These are phyloP conservation scores for Ceratocystiopsis brevicomis DNA, from an alignment of 2,329 filamentous ascomycete genomes.

Conservation along the genomic window DNA sequence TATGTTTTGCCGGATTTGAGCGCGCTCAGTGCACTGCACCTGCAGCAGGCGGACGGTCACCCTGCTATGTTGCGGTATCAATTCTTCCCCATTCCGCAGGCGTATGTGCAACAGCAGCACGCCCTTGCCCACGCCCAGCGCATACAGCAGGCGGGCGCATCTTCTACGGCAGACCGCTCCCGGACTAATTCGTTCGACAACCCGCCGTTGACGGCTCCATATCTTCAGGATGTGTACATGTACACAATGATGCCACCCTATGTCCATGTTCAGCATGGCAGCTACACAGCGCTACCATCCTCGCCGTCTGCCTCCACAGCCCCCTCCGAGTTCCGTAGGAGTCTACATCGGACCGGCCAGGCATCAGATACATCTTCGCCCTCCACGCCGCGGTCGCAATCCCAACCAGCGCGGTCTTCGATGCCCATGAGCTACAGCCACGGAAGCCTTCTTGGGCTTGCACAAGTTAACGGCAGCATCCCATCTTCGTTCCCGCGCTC, in stretches of 20 bases:
- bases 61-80: conserved; percentile 19
- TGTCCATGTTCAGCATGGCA: conserved; percentile 18
- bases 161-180: conserved; percentile 27
- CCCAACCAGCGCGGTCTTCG: conserved; percentile 37
- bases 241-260: conserved; percentile 27
- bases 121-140: conserved; percentile 24
- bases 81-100: conserved; percentile 27
- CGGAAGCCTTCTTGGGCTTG: conserved; percentile 2
- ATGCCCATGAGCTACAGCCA: conserved; percentile 15
- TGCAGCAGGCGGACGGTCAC: conserved; percentile 22
- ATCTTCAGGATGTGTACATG: conserved; percentile 37
- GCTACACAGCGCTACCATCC: conserved; percentile 35
- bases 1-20: conserved; percentile 14
- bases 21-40: conserved; percentile 16
- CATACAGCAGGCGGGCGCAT: conserved; percentile 19
- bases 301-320: conserved; percentile 29
- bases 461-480: conserved; percentile 15
- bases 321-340: conserved; percentile 34
- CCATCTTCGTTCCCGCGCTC: conserved; percentile 18
- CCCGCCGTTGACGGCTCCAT: conserved; percentile 36
- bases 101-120: conserved; percentile 23
- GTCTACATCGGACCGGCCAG: conserved; percentile 33
- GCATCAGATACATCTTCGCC: conserved; percentile 29
- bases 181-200: conserved; percentile 46
- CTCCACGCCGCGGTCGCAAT: conserved; percentile 42